Conservation (phyloP, 345 rosid species). For the Eucalyptus tenuipes region DNA sequence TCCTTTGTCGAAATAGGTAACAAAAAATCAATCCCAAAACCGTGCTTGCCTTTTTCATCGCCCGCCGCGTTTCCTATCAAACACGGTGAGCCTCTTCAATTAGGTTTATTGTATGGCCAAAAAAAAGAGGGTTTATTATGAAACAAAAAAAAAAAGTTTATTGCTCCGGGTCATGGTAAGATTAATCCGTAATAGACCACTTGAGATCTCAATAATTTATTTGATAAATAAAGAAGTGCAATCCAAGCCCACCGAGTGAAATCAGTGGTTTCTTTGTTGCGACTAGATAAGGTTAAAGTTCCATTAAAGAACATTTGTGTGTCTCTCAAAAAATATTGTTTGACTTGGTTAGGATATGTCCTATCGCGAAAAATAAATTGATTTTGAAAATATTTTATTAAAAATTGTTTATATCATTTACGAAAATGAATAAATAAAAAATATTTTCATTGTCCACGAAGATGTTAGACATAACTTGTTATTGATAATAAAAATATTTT, state of each 20-base stretch:
- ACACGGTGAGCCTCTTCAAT: neutral
- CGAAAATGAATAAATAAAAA: neutral
- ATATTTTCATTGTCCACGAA: rapidly evolving
- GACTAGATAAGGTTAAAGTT: neutral
- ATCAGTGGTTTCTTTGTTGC: neutral
- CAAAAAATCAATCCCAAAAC: neutral
- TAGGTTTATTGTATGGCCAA: too few species aligned
- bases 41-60: neutral
- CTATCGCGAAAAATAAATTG: neutral
- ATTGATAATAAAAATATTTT: neutral
- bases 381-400: too few species aligned
- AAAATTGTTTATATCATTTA: neutral
- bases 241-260: neutral
- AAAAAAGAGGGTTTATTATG: too few species aligned
- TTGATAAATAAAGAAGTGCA: neutral
- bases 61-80: neutral
- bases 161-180: neutral
- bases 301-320: neutral
- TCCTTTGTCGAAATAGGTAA: neutral
- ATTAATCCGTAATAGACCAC: neutral
- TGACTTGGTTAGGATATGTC: too few species aligned
- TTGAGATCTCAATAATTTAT: neutral
- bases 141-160: too few species aligned
- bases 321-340: too few species aligned
- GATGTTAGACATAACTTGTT: neutral